A percentile compares a stretch with the other conserved stretches of the same genome.
phyloP scores from a whole-genome alignment of 2,329 filamentous ascomycete species.

The Sporothrix variecibatus region DNA sequence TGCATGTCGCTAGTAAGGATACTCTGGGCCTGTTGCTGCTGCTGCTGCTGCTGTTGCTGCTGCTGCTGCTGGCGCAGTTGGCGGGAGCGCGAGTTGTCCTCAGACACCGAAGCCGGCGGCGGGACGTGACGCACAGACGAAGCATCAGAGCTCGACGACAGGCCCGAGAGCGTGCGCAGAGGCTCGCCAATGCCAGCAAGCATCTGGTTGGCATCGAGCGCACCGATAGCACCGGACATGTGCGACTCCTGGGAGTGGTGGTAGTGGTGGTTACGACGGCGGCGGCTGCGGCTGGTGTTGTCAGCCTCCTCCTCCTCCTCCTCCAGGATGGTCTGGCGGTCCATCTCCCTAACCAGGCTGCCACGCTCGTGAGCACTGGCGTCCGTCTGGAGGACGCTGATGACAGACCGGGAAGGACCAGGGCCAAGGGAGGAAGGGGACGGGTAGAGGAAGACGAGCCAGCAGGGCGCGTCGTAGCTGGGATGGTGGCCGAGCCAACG shows the following conservation, averaged over 20 bases:
- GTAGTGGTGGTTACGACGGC: background rate
- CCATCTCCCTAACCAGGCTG: conserved; percentile 37
- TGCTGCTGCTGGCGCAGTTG: background rate
- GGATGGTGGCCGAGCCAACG: background rate
- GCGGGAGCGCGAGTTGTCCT: conserved; percentile 2
- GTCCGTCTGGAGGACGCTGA: background rate
- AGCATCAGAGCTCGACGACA: conserved; percentile 31
- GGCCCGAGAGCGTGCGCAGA: conserved; percentile 27
- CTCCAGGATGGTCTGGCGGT: conserved; percentile 32
- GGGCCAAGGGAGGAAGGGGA: background rate
- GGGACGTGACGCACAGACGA: conserved; percentile 37
- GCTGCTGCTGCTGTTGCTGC: background rate
- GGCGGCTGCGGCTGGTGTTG: conserved; percentile 26
- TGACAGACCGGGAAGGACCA: background rate
- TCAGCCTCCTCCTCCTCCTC: background rate
- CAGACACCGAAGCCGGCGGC: conserved; percentile 4
- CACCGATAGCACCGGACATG: background rate
- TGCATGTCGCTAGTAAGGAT: background rate
- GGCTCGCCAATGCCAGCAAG: conserved; percentile 3
- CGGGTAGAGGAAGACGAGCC: background rate
- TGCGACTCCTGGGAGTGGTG: background rate
- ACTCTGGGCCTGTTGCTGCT: background rate
- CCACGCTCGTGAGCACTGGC: conserved; percentile 24
- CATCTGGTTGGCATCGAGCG: background rate
- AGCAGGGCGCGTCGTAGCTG: background rate